Evolutionary conservation across 2,329 filamentous ascomycete species (phyloP), one percentile per base, ranked within the genome.

Genomic region (Pseudogymnoascus sp.): DNA sequence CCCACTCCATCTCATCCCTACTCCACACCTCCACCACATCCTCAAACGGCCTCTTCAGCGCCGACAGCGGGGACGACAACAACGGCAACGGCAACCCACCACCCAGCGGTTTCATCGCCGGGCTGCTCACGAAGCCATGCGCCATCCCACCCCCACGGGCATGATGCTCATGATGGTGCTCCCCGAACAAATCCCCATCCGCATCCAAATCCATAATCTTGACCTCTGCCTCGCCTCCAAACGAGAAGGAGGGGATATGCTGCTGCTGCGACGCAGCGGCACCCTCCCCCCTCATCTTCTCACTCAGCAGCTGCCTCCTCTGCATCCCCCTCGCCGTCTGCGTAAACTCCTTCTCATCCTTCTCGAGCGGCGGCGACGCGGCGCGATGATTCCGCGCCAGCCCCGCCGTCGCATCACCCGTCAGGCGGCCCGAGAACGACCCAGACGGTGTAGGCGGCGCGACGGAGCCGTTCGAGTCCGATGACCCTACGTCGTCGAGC

Each of bases 311-410:
- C 65, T 83, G 79, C 73, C 84, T 86, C 65, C 75, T 74, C 70
- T 85, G 90, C 70, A 98, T 84, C 59, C 89, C 91, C 68, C 91
- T 90, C 14, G 95, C 95, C 1, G 93, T 98, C 77, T 96, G 91
- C 6, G 93, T 97, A 73, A 99, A 99, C 76, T 98, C 95, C 72
- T 89, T 90, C 80, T 98, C 93, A 70, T 98, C 93, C 70, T 90
- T 91, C 78, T 98, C 93, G 38, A 98, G 81, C 14, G 92, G 91
- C 61, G 93, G 93, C 67, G 91, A 95, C 24, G 89, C 86, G n/a
- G 88, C 89, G 65, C 90, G 86, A 65, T 86, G 82, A 66, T 84
- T 86, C 69, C 88, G 84, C 59, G 79, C 75, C 61, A 82, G 77
- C 66, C 68, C 73, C 62, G 70, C 75, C 61, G 70, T 76, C 71